Evolutionary conservation across 2,329 filamentous ascomycete species (phyloP).

Genomic region (Akanthomyces muscarius): DNA sequence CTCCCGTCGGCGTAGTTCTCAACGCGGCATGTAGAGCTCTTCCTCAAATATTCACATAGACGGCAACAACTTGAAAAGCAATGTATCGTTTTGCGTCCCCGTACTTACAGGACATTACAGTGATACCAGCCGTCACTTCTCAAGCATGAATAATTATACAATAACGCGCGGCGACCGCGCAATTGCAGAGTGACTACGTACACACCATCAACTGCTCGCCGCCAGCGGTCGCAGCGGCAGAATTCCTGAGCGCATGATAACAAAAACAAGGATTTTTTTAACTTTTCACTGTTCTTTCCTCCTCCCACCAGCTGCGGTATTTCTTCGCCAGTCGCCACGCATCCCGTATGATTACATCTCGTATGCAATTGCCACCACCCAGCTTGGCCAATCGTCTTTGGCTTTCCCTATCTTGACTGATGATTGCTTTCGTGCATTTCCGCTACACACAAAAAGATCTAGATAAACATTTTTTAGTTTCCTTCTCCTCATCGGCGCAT

Average conservation of each 20-base stretch:
- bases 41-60: not conserved
- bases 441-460: not conserved
- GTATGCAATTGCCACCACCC: not conserved
- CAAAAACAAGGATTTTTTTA: not conserved
- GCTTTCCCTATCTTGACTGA: not conserved
- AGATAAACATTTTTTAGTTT: not conserved
- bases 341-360: not conserved
- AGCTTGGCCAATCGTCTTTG: not conserved
- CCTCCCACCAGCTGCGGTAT: not conserved
- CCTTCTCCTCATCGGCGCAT: not conserved
- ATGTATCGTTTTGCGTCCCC: not conserved
- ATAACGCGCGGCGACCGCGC: not conserved
- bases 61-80: not conserved
- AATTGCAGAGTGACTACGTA: not conserved
- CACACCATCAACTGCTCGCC: not conserved
- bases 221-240: not conserved
- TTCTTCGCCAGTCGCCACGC: no score
- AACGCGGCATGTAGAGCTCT: not conserved
- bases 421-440: not conserved
- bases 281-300: not conserved
- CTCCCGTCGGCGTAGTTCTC: not conserved
- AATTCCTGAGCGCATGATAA: not conserved
- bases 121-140: not conserved
- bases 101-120: not conserved
- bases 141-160: no score